phyloP scores from a whole-genome alignment of 2,329 filamentous ascomycete genomes.

The Pseudocercospora vitis region DNA sequence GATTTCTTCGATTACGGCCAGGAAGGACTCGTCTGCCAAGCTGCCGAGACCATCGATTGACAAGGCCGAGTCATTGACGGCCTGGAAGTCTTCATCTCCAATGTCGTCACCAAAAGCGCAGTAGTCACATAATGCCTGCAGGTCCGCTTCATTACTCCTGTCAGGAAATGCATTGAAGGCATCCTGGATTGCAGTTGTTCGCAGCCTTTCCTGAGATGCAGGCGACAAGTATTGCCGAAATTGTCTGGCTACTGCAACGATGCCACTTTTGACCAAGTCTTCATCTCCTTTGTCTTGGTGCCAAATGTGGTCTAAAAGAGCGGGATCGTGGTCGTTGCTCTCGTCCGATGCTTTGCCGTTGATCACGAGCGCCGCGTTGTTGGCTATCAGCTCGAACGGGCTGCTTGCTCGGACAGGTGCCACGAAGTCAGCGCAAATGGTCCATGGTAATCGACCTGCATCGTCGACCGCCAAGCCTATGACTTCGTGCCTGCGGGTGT shows the following conservation, averaged over 20 bases:
- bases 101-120: slow-evolving; percentile 77
- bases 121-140: slow-evolving; percentile 75
- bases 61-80: slow-evolving; percentile 68
- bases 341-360: neutral
- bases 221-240: slow-evolving; percentile 21
- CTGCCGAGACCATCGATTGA: slow-evolving; percentile 59
- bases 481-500: slow-evolving; percentile 80
- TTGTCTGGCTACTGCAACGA: slow-evolving; percentile 26
- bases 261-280: slow-evolving; percentile 28
- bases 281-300: slow-evolving; percentile 18
- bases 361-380: slow-evolving; percentile 55
- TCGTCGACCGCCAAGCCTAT: slow-evolving; percentile 74
- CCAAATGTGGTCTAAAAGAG: slow-evolving; percentile 38
- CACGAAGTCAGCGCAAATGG: slow-evolving; percentile 78
- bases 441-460: slow-evolving; percentile 72
- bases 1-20: slow-evolving; percentile 52
- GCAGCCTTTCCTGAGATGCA: slow-evolving; percentile 21
- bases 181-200: slow-evolving; percentile 15
- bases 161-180: slow-evolving; percentile 20
- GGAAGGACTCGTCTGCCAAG: slow-evolving; percentile 53
- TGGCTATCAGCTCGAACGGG: slow-evolving; percentile 69
- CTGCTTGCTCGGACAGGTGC: slow-evolving; percentile 79
- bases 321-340: slow-evolving; percentile 3
- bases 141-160: slow-evolving; percentile 61
- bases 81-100: slow-evolving; percentile 75